A percentile compares a stretch with the other conserved stretches of the same genome.
These are phyloP conservation scores for Striga hermonthica DNA, from an alignment of 305 asterid genomes.

Conservation along the genomic window DNA sequence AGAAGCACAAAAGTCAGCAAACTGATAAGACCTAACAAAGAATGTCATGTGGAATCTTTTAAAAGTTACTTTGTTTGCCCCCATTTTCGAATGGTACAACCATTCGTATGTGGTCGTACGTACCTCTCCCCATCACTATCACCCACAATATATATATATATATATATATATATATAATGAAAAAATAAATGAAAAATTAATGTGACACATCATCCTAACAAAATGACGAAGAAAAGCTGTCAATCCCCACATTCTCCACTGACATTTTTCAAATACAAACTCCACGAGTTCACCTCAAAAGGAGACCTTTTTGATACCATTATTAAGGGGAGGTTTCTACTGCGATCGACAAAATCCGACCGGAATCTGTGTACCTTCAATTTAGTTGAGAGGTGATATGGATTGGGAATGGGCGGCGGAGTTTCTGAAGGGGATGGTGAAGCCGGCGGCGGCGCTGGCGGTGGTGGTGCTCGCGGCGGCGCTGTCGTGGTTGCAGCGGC, in stretches of 20 bases:
- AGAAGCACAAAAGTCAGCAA: neutral
- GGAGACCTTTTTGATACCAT: slow-evolving; percentile 13
- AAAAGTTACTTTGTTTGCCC: no score
- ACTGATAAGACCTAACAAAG: neutral
- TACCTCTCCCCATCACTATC: neutral
- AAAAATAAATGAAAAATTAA: no score
- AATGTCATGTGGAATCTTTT: no score
- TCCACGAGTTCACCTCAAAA: slow-evolving; percentile 32
- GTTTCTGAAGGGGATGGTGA: slow-evolving; percentile 75
- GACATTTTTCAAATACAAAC: slow-evolving; percentile 28
- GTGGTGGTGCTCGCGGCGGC: slow-evolving; percentile 77
- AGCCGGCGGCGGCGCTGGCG: slow-evolving; percentile 76
- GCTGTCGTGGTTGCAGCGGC: slow-evolving; percentile 58
- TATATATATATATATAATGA: no score
- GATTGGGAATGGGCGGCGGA: slow-evolving; percentile 65
- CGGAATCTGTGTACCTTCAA: slow-evolving; percentile 6
- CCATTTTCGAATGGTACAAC: neutral
- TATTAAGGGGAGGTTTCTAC: slow-evolving; percentile 48
- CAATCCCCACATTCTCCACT: neutral
- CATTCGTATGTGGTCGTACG: slow-evolving; percentile 10
- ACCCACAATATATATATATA: no score
- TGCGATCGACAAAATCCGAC: neutral
- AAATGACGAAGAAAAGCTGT: no score
- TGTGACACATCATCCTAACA: no score
- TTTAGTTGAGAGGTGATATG: slow-evolving; percentile 32